Evolutionary conservation across 2,329 filamentous ascomycete genomes (phyloP), one percentile per base, ranked within the genome.

Genomic region (Apiospora hydei): DNA sequence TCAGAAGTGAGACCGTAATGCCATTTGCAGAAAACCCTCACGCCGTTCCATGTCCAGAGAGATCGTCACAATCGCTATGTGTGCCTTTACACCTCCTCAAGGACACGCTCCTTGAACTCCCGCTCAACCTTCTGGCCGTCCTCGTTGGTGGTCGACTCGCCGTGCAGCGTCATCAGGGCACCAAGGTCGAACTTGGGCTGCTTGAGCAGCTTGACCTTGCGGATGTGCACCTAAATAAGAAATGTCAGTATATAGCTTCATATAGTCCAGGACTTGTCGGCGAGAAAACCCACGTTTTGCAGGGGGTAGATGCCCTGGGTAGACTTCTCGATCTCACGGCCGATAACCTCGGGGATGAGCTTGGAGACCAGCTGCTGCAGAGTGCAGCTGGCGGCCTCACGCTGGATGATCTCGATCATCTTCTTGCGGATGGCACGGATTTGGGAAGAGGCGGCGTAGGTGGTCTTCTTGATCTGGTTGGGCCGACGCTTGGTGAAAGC

Each of bases 401-500:
- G 93, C 87, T 94, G 91, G 87, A 99, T 98, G 87, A 99, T 98
- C 88, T 99, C 96, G 77, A 91, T 93, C 96, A 99, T 99, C 94
- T 99, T 98, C 91, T 95, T 96, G 87, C 96, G 94, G 86, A 99
- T 99, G 80, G 93, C 92, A 79, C 96, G 93, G 86, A 98, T 98
- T 89, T 99, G 96, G 77, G 96, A 98, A 77, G 94, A 95, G 78
- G 93, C 93, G 80, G 96, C 96, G 84, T 99, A 99, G 84, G 96
- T 99, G 82, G 96, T 99, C 94, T 98, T 99, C 94, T 98, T 98
- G 90, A 99, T 96, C 91, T 99, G 96, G 91, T 98, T 99, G 81
- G 94, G 95, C 83, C 96, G 93, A 87, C 95, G 91, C 93, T 98
- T 98, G 87, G 96, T 99, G 91, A 99, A 99, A 81, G 94, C 96